phyloP scores from a whole-genome alignment of 495 filamentous ascomycete species.

The Viridothelium virens region DNA sequence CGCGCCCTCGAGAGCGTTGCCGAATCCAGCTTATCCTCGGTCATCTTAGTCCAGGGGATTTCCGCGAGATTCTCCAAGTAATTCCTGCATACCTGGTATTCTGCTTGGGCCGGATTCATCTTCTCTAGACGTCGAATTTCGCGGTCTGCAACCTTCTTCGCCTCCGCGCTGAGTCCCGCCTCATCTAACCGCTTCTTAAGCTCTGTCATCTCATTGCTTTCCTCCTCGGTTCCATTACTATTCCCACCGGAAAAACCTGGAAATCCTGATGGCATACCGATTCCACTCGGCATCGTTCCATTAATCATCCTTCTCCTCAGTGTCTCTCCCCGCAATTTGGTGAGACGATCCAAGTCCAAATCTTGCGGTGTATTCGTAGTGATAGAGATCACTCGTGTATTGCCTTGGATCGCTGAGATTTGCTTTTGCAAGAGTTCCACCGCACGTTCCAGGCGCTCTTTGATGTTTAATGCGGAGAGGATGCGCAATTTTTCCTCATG shows the following conservation, averaged over 20 bases:
- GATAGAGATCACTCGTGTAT: slow-evolving; percentile 66
- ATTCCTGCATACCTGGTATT: slow-evolving; percentile 87
- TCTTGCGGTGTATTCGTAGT: slow-evolving; percentile 39
- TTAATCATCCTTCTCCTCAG: slow-evolving; percentile 44
- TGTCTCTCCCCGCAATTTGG: slow-evolving; percentile 47
- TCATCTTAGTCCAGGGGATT: slow-evolving; percentile 84
- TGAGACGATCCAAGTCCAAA: slow-evolving; percentile 43
- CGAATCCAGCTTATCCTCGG: slow-evolving; percentile 78
- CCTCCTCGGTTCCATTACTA: slow-evolving; percentile 52
- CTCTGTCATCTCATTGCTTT: slow-evolving; percentile 74
- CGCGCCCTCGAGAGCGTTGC: slow-evolving; percentile 71
- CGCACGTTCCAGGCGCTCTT: slow-evolving; percentile 66
- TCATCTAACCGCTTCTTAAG: slow-evolving; percentile 78
- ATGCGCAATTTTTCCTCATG: slow-evolving; percentile 85
- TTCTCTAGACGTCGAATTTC: slow-evolving; percentile 84
- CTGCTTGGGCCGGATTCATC: slow-evolving; percentile 91
- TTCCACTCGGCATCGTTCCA: slow-evolving; percentile 41
- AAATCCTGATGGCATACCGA: slow-evolving; percentile 40
- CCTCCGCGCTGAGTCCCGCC: slow-evolving; percentile 66
- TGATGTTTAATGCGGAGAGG: slow-evolving; percentile 65
- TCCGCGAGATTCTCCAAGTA: slow-evolving; percentile 93
- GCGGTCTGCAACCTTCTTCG: slow-evolving; percentile 77
- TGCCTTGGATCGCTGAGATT: slow-evolving; percentile 71
- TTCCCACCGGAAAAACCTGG: slow-evolving; percentile 38
- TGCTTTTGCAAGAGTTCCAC: slow-evolving; percentile 74